A percentile compares a stretch with the other conserved stretches of the same genome.
Evolutionary conservation across 306 rosid genomes (phyloP).

Genomic region (Rosa persica): DNA sequence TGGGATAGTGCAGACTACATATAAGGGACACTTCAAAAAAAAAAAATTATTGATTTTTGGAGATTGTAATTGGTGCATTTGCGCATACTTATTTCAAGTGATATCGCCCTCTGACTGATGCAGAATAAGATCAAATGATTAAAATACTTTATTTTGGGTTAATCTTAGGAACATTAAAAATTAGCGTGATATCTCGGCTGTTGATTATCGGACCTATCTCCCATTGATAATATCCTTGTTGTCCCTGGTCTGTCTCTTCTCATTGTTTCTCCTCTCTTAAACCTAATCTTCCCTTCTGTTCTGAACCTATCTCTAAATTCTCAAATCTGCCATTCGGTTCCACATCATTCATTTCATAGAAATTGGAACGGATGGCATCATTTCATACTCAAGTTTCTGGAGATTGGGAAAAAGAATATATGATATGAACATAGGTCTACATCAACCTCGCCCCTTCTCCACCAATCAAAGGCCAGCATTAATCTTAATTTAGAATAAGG

Average conservation of each 20-base stretch:
- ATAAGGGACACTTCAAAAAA: background rate
- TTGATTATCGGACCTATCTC: background rate
- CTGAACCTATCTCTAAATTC: constrained; percentile 3
- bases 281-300: background rate
- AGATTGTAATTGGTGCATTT: background rate
- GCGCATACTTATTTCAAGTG: background rate
- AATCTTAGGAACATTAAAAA: too few relatives aligned
- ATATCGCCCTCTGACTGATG: background rate
- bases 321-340: background rate
- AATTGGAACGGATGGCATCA: background rate
- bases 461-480: background rate
- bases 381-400: background rate
- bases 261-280: background rate
- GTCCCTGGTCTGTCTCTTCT: background rate
- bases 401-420: background rate
- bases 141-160: too few relatives aligned
- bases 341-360: background rate
- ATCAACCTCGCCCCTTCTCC: background rate
- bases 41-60: background rate
- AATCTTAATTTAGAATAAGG: background rate
- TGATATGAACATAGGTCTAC: background rate
- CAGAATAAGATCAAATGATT: background rate
- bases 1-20: constrained; percentile 19
- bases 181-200: too few relatives aligned
- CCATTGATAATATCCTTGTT: background rate